Evolutionary conservation across 495 filamentous ascomycete species (phyloP), one percentile per base, ranked within the genome.

Genomic region (Arthonia radiata): DNA sequence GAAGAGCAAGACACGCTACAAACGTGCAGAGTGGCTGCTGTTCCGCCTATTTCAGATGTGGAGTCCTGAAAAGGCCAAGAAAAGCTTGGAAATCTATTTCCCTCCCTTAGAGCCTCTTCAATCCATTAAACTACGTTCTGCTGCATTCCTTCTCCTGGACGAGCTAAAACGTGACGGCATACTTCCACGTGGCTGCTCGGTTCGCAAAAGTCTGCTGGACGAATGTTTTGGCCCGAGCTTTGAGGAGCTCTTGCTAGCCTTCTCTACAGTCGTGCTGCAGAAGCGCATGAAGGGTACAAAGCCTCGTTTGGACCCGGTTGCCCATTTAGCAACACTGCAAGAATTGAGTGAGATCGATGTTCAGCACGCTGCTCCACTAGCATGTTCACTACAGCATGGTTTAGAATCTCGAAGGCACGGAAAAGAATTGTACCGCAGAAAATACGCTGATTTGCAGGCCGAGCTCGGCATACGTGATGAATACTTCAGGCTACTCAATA

Each of bases 121-220:
- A 40, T 89, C 79, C 4, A 56, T 83, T 37, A 90, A 90, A 41
- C 64, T 92, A 8, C 76, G 81, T 32, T 67, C 76, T 13, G 80
- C 79, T 13, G 52, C 90, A n/a, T 78, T 77, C 35, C 59, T 76
- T 35, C 59, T 57, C 25, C 55, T 92, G 19, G 70, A 74, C 31
- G 70, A 80, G 17, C 53, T 75, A 26, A 90, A 89, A 57, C 89
- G 80, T 48, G 75, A 67, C 58, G 79, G 77, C 6, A 57, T 76
- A 1, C 52, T 90, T 12, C 73, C 76, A 6, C 61, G 71, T 26
- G 78, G 89, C 42, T 59, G 59, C 0, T 63, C 79, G 3, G 49
- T 90, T 21, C 65, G 81, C 23, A 90, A 83, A 49, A 78, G 73
- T 0, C 83, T 89, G 75, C 52, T 92, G 30, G 81, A 92, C 43